A percentile compares a stretch with the other conserved stretches of the same genome.
These are phyloP conservation scores for Tuber brumale DNA, from an alignment of 495 filamentous ascomycete species.

Conservation along the genomic window DNA sequence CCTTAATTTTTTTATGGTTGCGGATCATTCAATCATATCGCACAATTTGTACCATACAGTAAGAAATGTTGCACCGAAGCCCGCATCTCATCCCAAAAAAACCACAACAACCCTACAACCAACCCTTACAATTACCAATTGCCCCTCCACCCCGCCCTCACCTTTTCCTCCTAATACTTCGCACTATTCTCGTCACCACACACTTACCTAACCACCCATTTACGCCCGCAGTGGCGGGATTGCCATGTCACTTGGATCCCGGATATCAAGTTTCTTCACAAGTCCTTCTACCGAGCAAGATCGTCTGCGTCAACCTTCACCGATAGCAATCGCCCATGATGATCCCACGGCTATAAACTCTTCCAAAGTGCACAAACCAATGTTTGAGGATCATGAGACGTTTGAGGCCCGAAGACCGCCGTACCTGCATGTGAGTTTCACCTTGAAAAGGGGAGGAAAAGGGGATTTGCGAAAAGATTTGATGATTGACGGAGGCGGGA, in stretches of 20 bases:
- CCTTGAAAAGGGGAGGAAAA: background rate
- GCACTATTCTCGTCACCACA: background rate
- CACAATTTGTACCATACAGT: background rate
- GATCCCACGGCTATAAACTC: conserved; percentile 21
- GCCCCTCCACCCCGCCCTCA: background rate
- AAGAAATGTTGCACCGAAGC: background rate
- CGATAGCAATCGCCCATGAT: conserved; percentile 21
- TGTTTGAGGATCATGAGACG: conserved; percentile 40
- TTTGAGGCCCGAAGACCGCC: conserved; percentile 48
- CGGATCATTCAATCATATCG: background rate
- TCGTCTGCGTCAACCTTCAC: conserved; percentile 11
- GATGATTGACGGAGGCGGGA: background rate
- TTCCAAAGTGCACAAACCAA: conserved; percentile 24
- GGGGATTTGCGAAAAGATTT: background rate
- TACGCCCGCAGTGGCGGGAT: conserved; percentile 43
- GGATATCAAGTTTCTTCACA: conserved; percentile 46
- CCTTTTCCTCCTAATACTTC: background rate
- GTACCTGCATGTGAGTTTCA: conserved; percentile 57
- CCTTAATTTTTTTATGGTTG: background rate
- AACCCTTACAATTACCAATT: background rate
- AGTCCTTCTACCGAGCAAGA: conserved; percentile 35
- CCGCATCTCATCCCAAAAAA: background rate
- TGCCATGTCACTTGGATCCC: conserved; percentile 50
- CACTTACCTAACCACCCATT: conserved; percentile 6
- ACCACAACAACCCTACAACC: background rate